These are phyloP conservation scores for Phylloporus scabripes DNA, from an alignment of 768 basidiomycete species.

Conservation along the genomic window DNA sequence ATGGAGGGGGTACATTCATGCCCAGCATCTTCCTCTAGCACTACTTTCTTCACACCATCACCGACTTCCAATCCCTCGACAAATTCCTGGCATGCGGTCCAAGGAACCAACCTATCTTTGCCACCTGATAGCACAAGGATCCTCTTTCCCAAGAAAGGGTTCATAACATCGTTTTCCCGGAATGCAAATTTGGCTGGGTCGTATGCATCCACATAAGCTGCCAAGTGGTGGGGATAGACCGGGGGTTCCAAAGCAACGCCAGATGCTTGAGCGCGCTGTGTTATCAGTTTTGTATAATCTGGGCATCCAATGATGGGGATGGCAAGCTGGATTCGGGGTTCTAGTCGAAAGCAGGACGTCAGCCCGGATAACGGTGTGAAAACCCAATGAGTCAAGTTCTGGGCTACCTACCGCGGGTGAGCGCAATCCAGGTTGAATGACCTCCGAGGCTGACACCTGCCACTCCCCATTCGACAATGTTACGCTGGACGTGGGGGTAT, in stretches of 20 bases:
- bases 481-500: slow-evolving; percentile 60
- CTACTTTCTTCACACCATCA: slow-evolving; percentile 50
- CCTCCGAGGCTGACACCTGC: slow-evolving; percentile 81
- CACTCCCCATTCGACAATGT: slow-evolving; percentile 62
- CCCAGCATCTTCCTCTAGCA: slow-evolving; percentile 50
- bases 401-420: slow-evolving; percentile 39
- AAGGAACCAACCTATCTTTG: slow-evolving; percentile 63
- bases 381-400: background rate
- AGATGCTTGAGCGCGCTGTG: slow-evolving; percentile 44
- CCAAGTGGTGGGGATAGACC: slow-evolving; percentile 51
- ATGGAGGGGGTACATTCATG: slow-evolving; percentile 61
- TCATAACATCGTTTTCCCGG: slow-evolving; percentile 32
- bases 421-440: slow-evolving; percentile 73
- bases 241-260: slow-evolving; percentile 45
- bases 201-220: slow-evolving; percentile 38
- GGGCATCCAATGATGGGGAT: slow-evolving; percentile 67
- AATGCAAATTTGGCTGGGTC: slow-evolving; percentile 46
- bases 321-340: slow-evolving; percentile 41
- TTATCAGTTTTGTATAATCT: slow-evolving; percentile 55
- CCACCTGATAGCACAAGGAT: slow-evolving; percentile 67
- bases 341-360: slow-evolving; percentile 21
- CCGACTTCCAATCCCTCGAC: slow-evolving; percentile 53
- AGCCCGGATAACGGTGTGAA: background rate
- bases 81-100: slow-evolving; percentile 50
- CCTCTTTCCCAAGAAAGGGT: slow-evolving; percentile 67